phyloP scores from a whole-genome alignment of 176 grass and related monocot genomes.

The Themeda triandra region DNA sequence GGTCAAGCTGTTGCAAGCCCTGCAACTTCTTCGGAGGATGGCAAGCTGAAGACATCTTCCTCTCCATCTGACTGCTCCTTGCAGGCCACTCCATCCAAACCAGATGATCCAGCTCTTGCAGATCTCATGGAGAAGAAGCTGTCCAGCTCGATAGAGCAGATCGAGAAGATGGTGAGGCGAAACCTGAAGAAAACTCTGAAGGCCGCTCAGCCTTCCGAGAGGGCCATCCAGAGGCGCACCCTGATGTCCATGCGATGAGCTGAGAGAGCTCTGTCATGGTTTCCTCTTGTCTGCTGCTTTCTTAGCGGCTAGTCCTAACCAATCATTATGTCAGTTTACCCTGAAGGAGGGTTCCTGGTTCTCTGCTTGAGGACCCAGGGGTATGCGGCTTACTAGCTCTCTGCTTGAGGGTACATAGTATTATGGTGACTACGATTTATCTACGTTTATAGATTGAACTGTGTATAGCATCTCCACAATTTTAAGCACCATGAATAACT shows the following conservation, averaged over 20 bases:
- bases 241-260: conserved; percentile 76
- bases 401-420: conserved; percentile 33
- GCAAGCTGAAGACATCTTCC: conserved; percentile 29
- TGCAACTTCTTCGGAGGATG: conserved; percentile 9
- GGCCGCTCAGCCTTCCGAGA: conserved; percentile 51
- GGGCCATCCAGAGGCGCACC: conserved; percentile 32
- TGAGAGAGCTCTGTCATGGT: conserved; percentile 10
- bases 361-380: conserved; percentile 21
- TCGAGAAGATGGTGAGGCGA: conserved; percentile 52
- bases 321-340: conserved; percentile 12
- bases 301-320: conserved; percentile 18
- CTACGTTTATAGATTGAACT: not conserved
- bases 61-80: conserved; percentile 33
- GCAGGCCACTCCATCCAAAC: conserved; percentile 29
- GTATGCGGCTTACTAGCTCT: conserved; percentile 24
- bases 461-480: not conserved
- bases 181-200: conserved; percentile 53
- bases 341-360: not conserved
- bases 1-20: conserved; percentile 29
- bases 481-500: not conserved
- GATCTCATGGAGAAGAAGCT: conserved; percentile 54
- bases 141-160: conserved; percentile 60
- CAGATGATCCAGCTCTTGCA: conserved; percentile 2
- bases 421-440: not conserved
- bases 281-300: conserved; percentile 25